These are phyloP conservation scores for Tinospora cordifolia DNA, from an alignment of 164 flowering plant species.

Conservation along the genomic window DNA sequence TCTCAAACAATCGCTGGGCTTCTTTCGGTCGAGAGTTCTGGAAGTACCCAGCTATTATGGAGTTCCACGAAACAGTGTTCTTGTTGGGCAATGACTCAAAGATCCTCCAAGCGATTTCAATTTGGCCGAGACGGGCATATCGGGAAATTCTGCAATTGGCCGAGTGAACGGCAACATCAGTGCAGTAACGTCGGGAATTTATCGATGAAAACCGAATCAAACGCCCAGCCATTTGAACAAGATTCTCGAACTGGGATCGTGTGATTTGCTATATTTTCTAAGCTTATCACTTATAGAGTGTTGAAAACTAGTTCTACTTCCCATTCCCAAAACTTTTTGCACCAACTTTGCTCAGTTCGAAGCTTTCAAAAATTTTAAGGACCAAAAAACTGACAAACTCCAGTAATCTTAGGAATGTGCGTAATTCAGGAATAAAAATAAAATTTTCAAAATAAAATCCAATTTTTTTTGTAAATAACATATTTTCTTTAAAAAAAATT, in stretches of 20 bases:
- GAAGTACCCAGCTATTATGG: conserved; percentile 52
- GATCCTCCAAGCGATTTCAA: conserved; percentile 43
- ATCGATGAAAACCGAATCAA: conserved; percentile 15
- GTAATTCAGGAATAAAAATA: too few species aligned
- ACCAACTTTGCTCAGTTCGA: too few species aligned
- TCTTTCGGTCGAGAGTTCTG: conserved; percentile 39
- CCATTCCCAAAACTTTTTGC: too few species aligned
- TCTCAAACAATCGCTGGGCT: conserved; percentile 42
- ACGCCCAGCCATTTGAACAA: neutral
- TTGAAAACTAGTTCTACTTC: too few species aligned
- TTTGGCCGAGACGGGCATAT: conserved; percentile 43
- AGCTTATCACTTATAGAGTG: too few species aligned
- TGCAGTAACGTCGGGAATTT: conserved; percentile 23
- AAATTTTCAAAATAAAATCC: too few species aligned
- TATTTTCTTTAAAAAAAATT: too few species aligned
- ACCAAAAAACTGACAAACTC: too few species aligned
- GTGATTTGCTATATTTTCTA: neutral
- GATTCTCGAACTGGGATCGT: neutral
- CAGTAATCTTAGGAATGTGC: too few species aligned
- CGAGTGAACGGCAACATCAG: conserved; percentile 13
- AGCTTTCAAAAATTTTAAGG: neutral
- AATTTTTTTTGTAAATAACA: too few species aligned
- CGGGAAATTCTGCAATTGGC: conserved; percentile 32
- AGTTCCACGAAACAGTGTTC: conserved; percentile 50
- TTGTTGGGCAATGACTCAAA: conserved; percentile 46